Base-by-base conservation (phyloP, 2,329 filamentous ascomycete species). In the Colletotrichum melonis region DNA sequence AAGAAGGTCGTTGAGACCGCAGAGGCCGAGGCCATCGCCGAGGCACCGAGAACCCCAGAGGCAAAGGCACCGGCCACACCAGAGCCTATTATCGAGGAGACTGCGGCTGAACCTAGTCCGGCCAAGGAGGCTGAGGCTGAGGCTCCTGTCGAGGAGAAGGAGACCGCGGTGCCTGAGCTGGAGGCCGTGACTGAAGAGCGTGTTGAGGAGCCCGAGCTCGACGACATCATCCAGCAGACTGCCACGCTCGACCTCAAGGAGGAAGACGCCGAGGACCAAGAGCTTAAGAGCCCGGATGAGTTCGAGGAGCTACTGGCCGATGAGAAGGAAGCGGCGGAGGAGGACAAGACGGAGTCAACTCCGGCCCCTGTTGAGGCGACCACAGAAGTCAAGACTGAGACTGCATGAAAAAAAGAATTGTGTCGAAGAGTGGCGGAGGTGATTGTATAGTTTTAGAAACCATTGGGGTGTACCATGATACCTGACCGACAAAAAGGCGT, bases 401-500 rank as follows among this genome's bases (percentile, higher is more conserved):
- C 60, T 32, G 67, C 70, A 66, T 70, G 19, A 73, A 38, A 73
- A 38, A 9, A 42, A 58, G 32, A 49, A 9, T 8, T n/a, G 19
- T 49, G 56, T 57, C 32, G 9, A 64, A 52, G 60, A 32, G 26
- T n/a, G 46, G 67, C 35, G 59, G 26, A 55, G 49, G 52, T 38
- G 62, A 60, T 14, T 74, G 63, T 74, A 63, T 58, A 67, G 68
- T 74, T 73, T 67, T 42, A 58, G 68, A 73, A 49, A 64, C 68
- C 28, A 74, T 74, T 73, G 60, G 68, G 67, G 42, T 74, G 72
- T 74, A 58, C 42, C 68, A 74, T 74, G 72, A 74, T 74, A 74
- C 72, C 72, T 74, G 72, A 72, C 67, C 60, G 67, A 73, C 56
- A 65, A 70, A 69, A 70, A 73, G 72, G 72, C 69, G 72, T 72